Evolutionary conservation across 176 grass and related monocot species (phyloP), one percentile per base, ranked within the genome.

Genomic region (Avena sativa): DNA sequence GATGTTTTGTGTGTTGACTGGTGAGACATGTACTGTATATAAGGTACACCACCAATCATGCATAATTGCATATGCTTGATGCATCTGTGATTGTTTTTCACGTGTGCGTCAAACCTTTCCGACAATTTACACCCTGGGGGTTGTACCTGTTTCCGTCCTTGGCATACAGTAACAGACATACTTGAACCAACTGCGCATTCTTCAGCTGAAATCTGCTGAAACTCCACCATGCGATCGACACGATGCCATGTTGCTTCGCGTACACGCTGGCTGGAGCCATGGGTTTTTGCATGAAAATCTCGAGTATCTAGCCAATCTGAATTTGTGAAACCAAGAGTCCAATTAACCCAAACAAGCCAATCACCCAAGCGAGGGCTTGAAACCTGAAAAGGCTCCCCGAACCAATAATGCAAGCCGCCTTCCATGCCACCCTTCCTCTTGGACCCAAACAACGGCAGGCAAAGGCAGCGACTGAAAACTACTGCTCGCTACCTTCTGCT

Each of bases 371-470:
- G 16, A 67, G 14, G 28, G 26, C 64, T 8, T 67, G 2, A 70
- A 70, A 70, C 66, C 30, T 70, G 66, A 40, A 70, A 70, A 40
- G 0, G 15, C 3, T 40, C 17, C 0, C 8, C 64, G 13, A 68
- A 1, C 65, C 28, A 70, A 70, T 70, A 40, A 40, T 70, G 32
- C 15, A 19, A 19, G 66, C 64, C 64, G n/a, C 57, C 57, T n/a
- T 60, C 57, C 25, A 10, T 66, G 12, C 50, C 28, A 19, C 75
- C 60, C 47, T 7, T 50, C 58, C 23, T 56, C 68, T 85, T 78
- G 60, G 84, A 78, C 61, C 83, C 28, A 17, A 58, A 59, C 36
- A 55, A 38, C 65, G 65, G 65, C 30, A 36, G 65, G 60, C 60
- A 12, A 58, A 61, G n/a, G 58, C 58, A 3, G 26, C 61, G 32